Evolutionary conservation across 169 alveolate genomes (phyloP), one percentile per base, ranked within the genome.

Genomic region (Plasmodium coatneyi): DNA sequence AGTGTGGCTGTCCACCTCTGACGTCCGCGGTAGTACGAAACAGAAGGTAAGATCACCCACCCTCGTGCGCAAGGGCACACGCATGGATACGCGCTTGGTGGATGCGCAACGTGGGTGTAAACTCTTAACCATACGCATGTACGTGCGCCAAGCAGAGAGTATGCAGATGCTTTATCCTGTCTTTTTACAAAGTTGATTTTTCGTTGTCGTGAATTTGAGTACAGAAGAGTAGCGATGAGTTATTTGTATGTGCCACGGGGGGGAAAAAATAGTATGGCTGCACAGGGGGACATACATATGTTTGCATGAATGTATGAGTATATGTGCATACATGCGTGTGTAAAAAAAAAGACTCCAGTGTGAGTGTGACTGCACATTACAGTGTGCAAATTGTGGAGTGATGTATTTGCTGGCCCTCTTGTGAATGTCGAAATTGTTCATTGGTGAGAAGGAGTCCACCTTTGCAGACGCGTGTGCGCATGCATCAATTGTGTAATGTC

Each of bases 361-460:
- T 46, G 28, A 14, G n/a, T 82, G 34, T 39, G 56, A 12, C 78
- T 84, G 41, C 78, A 22, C 3, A 22, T 36, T 19, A 16, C 28
- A 74, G 16, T 34, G 72, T 72, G 46, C 25, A 49, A 46, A 6
- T 19, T 49, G 52, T 25, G 76, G 74, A 49, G 56, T 30, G 43
- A 32, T 84, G 32, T 72, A 30, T 84, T 84, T 84, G 66, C 22
- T 16, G 60, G 3, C 39, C n/a, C 54, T 36, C n/a, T 32, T 84
- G 46, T 84, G 60, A 84, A 60, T 30, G 56, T 12, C 30, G 49
- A 52, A 72, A 22, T 43, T 66, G 22, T 39, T 71, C 74, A 39
- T 72, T 71, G 36, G 14, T 66, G 76, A 14, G 30, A 5, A 25
- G 34, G 30, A 66, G 14, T 25, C 19, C 36, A 19, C 76, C 19